Evolutionary conservation across 2,329 filamentous ascomycete species (phyloP), one percentile per base, ranked within the genome.

Genomic region (Fusarium lateritium): DNA sequence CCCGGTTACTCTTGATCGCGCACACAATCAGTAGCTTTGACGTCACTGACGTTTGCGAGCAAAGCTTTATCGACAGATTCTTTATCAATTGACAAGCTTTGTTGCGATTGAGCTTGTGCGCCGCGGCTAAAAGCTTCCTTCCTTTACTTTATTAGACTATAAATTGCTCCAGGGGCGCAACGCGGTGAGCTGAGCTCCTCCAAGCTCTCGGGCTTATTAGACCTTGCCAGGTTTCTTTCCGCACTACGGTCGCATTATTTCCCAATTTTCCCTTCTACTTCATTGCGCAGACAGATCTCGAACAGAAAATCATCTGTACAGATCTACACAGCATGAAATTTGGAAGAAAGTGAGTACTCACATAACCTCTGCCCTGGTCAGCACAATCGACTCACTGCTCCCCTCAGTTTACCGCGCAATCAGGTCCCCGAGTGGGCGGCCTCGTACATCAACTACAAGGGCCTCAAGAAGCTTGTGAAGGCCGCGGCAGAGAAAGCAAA

Each of bases 381-480:
- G 33, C 34, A 10, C 40, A 43, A 7, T 28, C 39, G n/a, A 50
- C 49, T 67, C 77, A 72, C 42, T 62, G 46, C 34, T 50, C n/a
- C 24, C 39, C 50, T 55, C 71, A 91, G 89, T 77, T 85, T 97
- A 56, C 88, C 92, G 19, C 89, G 92, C 47, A 94, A 94, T 77
- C 92, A 95, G 81, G 92, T 96, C 76, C 93, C 93, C 47, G 93
- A 95, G 82, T 97, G 93, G 93, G 91, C 92, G 54, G 85, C 90
- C 59, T 90, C 86, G 33, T 97, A 97, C 78, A 94, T 96, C 83
- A 90, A 96, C 82, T 97, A 97, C 84, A 96, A 95, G 78, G 90
- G 91, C 73, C 84, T 98, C 75, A 99, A 99, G 86, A 97, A 96
- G 84, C 88, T 98, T 69, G 94, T 99, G 83, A 98, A 97, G 75